Base-by-base conservation (phyloP, 805 yeast species). In the Wickerhamiella cacticola region DNA sequence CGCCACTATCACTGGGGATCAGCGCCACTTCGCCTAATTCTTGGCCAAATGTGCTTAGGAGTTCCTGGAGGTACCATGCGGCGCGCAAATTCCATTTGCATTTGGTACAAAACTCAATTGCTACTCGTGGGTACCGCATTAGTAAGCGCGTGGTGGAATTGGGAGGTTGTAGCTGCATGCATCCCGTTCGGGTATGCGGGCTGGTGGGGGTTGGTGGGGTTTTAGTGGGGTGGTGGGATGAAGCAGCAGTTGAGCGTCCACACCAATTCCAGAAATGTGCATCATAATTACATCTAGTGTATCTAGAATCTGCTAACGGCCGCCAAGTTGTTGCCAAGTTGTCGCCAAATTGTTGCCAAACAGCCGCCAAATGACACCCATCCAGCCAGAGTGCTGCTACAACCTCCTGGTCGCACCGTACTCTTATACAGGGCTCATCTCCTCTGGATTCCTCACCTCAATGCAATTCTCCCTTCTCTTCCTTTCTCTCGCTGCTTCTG, bases 81-180 rank as follows among this genome's bases (percentile, higher is more conserved):
- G 95, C 94, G 10, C 96, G 67, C 41, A 84, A 72, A 56, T 82
- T 82, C 96, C 96, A 86, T 57, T 82, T 81, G 68, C 96, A 86
- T 59, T 74, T 76, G 33, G 82, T 80, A 60, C 96, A 86, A 64
- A 80, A 86, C 54, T 75, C 71, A 36, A 86, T 84, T 3, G 76
- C 66, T 1, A 86, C 74, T 39, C 77, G 67, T 2, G 94, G 92
- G 24, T 39, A 15, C 4, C 13, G 10, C 29, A 39, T 23, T 23
- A 35, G 7, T 23, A n/a, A 35, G 16, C 10, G 21, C 24, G 24
- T 19, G 24, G 25, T 13, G 36, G 36, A n/a, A 13, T 31, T 31
- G 36, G 36, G 36, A 31, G 36, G n/a, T 31, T 31, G 10, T n/a
- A 12, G 19, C 36, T 31, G 36, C 36, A 31, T n/a, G n/a, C n/a